Base-by-base conservation (phyloP, 805 yeast species). In the Wickerhamiella parazyma region DNA sequence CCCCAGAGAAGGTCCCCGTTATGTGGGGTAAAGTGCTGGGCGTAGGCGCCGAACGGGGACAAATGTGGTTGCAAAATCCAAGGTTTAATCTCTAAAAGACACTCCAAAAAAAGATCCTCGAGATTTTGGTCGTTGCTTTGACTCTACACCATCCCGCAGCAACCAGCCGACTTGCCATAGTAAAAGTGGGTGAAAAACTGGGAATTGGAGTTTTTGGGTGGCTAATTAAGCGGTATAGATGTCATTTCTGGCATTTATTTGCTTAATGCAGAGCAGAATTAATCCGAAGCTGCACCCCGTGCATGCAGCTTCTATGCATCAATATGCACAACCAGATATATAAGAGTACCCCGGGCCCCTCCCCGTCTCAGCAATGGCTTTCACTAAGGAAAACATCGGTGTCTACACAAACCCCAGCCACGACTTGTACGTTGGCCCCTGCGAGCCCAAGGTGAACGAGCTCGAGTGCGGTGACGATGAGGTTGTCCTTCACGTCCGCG, bases 401-500 rank as follows among this genome's bases (percentile, higher is more conserved):
- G 55, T 58, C 10, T 58, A 46, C 50, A 58, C 62, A 41, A 57
- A 57, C 48, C 62, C 61, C 20, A 47, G 49, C 41, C 59, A 58
- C 49, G 59, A 52, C 14, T 54, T 58, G 8, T 57, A 55, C 36
- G 55, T 55, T 6, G 59, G 51, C 6, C 49, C 49, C 10, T 48
- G 54, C 41, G 54, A 47, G 40, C 62, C 61, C n/a, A 43, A 48
- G n/a, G 54, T 51, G 3, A 51, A 52, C 20, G 26, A 44, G 14
- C 45, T 51, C n/a, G 44, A 20, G 33, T 67, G 67, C 14, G 65
- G 61, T 9, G 51, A 55, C 10, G 64, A 61, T 24, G 65, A 68
- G 46, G 82, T 75, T 20, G 56, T 73, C 16, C 69, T 77, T 35
- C 76, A 73, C 54, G 70, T 77, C 35, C 66, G 72, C 48, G 75